Evolutionary conservation across 2,329 filamentous ascomycete genomes (phyloP).

Genomic region (Ilyonectria robusta): DNA sequence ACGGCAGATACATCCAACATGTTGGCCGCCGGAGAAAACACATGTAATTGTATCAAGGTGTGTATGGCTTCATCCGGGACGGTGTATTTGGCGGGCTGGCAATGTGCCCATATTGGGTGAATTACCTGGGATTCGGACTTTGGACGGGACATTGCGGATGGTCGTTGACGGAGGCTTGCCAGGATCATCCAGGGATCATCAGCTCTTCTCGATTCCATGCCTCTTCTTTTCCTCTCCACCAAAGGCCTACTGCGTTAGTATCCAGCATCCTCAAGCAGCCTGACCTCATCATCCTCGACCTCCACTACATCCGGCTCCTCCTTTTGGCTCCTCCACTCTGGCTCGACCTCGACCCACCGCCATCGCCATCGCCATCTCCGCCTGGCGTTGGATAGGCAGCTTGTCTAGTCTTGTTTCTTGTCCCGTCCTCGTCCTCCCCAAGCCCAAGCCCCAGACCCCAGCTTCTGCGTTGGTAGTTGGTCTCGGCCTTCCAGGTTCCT

Average conservation of each 20-base stretch:
- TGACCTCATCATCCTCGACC: slow-evolving; percentile 37
- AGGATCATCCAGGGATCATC: slow-evolving; percentile 37
- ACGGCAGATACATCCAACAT: background rate
- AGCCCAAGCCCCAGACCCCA: slow-evolving; percentile 13
- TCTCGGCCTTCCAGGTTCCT: slow-evolving; percentile 18
- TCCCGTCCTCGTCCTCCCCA: slow-evolving; percentile 6
- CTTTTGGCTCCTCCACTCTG: slow-evolving; percentile 32
- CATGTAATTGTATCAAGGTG: background rate
- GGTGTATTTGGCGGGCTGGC: slow-evolving; percentile 35
- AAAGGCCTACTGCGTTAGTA: slow-evolving; percentile 13
- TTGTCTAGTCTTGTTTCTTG: slow-evolving; percentile 26
- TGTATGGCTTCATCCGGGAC: slow-evolving; percentile 19
- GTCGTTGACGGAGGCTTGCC: slow-evolving; percentile 20
- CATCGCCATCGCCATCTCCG: slow-evolving; percentile 39
- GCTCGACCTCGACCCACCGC: slow-evolving; percentile 38
- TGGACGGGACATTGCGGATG: slow-evolving; percentile 25
- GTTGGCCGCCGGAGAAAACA: background rate
- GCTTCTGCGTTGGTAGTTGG: slow-evolving; percentile 27
- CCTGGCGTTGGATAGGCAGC: slow-evolving; percentile 29
- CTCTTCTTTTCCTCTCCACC: slow-evolving; percentile 35
- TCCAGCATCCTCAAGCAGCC: slow-evolving; percentile 28
- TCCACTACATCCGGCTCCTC: slow-evolving; percentile 36
- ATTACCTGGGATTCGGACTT: slow-evolving; percentile 5
- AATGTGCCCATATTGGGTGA: slow-evolving; percentile 38
- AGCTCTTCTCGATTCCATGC: slow-evolving; percentile 41